phyloP scores from a whole-genome alignment of 306 rosid genomes.

The Senna tora region DNA sequence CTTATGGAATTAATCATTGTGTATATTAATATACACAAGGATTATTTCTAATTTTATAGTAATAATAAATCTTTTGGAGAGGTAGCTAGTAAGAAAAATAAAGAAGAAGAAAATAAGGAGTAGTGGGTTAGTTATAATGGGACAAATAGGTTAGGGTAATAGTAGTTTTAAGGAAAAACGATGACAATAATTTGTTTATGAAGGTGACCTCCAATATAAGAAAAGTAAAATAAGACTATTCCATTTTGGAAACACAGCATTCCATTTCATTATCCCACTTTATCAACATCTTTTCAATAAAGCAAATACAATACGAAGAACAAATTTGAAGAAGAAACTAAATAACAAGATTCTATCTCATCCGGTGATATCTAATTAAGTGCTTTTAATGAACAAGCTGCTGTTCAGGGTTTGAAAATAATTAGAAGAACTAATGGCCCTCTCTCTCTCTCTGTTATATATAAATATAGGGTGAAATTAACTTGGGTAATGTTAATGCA shows the following conservation, averaged over 20 bases:
- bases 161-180: background rate
- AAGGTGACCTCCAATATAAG: constrained; percentile 18
- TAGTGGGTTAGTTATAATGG: constrained; percentile 31
- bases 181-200: background rate
- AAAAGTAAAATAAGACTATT: constrained; percentile 2
- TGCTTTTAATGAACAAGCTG: too few species aligned
- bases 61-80: too few species aligned
- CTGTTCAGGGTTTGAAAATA: too few species aligned
- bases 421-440: too few species aligned
- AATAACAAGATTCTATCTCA: too few species aligned
- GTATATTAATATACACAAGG: too few species aligned
- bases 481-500: too few species aligned
- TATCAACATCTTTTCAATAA: background rate
- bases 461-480: too few species aligned
- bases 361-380: too few species aligned
- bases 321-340: background rate
- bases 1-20: too few species aligned
- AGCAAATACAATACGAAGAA: background rate
- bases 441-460: too few species aligned
- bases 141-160: background rate
- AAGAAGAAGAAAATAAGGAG: background rate
- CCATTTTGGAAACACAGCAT: background rate
- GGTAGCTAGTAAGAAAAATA: background rate
- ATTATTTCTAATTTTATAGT: too few species aligned
- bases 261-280: background rate